Evolutionary conservation across 768 basidiomycete genomes (phyloP), one percentile per base, ranked within the genome.

Genomic region (Tulasnella sp.): DNA sequence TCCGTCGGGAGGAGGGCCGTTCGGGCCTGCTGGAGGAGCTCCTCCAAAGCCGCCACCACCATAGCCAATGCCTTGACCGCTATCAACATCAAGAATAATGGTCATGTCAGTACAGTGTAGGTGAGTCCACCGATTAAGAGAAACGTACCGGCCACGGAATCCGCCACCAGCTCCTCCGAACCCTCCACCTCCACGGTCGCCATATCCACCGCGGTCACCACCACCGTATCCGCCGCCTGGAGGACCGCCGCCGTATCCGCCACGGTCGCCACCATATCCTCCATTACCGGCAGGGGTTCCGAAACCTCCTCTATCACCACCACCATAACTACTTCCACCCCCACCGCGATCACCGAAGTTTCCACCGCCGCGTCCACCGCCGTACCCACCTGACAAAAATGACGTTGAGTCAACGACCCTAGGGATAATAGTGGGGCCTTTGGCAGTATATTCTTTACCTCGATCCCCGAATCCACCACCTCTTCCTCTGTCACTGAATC

Each of bases 61-160:
- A 66, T 75, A 87, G 17, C 86, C 86, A 64, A 88, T 82, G 48
- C 86, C 86, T 26, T 80, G 83, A 26, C 84, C 84, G 38, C 86
- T 81, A 48, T 83, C 80, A 60, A 83, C 80, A 69, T 78, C 79
- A 64, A 7, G 54, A 45, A 62, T 42, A 19, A 23, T 15, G 34
- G 24, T 38, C 32, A 54, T 43, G 53, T 61, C 26, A 61, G 64
- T 68, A 55, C n/a, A 65, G 52, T 58, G 49, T 17, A 21, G 56
- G 41, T 11, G 27, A 48, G 58, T 34, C 59, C 32, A 43, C 15
- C 58, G 41, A 27, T 53, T 9, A 30, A 10, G 42, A 61, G 53
- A 64, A 68, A 81, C 82, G 81, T 78, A 80, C 30, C 81, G 78
- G 9, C 74, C 58, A 77, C 75, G 72, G 55, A 78, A 77, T 10